phyloP scores from a whole-genome alignment of 306 rosid genomes.

The Rosa rugosa region DNA sequence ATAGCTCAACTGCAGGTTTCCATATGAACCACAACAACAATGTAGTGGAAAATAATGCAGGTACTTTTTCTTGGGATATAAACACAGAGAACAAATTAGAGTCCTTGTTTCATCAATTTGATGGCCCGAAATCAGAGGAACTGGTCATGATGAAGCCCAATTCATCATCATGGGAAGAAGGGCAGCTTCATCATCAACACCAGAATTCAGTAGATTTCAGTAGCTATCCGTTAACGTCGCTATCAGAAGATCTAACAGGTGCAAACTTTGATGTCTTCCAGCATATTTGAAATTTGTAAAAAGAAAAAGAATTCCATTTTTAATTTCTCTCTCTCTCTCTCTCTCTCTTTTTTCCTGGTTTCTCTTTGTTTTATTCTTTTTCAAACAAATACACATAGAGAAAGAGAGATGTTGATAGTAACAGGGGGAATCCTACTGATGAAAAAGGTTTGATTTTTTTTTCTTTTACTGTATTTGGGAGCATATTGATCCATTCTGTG shows the following conservation, averaged over 20 bases:
- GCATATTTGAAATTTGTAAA: conserved; percentile 59
- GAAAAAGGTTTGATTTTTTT: conserved; percentile 30
- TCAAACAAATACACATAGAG: conserved; percentile 37
- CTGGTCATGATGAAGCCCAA: conserved; percentile 33
- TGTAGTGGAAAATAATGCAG: conserved; percentile 50
- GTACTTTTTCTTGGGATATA: conserved; percentile 50
- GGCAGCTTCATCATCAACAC: conserved; percentile 30
- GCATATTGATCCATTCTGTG: conserved; percentile 42
- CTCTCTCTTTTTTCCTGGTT: background rate
- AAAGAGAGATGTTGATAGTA: conserved; percentile 60
- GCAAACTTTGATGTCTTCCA: conserved; percentile 79
- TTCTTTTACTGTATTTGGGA: conserved; percentile 15
- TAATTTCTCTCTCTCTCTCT: background rate
- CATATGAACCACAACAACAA: conserved; percentile 34
- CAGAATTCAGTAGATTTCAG: conserved; percentile 66
- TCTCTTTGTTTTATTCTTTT: conserved; percentile 17
- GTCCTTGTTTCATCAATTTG: conserved; percentile 49
- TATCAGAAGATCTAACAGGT: conserved; percentile 71
- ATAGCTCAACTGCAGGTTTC: conserved; percentile 67
- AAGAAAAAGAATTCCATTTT: conserved; percentile 23
- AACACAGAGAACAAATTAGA: conserved; percentile 57
- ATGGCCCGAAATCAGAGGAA: conserved; percentile 68
- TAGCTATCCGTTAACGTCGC: conserved; percentile 78
- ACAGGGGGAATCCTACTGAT: conserved; percentile 51
- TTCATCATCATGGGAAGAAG: conserved; percentile 57